Evolutionary conservation across 1,284 basidiomycete genomes (phyloP).

Genomic region (Rhodotorula sp.): DNA sequence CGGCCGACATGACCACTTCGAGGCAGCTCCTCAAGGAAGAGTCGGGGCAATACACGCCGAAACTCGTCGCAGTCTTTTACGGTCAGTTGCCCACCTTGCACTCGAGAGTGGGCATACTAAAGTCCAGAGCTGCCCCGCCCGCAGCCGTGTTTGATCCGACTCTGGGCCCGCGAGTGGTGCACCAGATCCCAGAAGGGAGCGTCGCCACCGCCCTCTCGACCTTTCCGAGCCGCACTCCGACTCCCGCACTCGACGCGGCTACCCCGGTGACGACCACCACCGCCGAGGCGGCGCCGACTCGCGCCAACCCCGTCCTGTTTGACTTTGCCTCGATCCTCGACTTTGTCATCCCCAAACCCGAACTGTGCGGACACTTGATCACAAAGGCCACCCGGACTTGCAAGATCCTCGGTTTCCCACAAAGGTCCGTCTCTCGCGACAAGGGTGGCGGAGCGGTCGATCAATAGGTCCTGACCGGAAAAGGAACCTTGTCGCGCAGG

Average conservation of each 20-base stretch:
- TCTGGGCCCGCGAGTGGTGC: constrained; percentile 79
- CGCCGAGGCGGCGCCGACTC: constrained; percentile 10
- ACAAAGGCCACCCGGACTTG: constrained; percentile 63
- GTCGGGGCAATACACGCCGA: constrained; percentile 23
- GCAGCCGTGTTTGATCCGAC: constrained; percentile 80
- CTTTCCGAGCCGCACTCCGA: constrained; percentile 28
- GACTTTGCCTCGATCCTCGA: constrained; percentile 87
- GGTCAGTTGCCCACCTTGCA: background rate
- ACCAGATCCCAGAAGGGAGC: constrained; percentile 83
- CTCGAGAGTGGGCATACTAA: too few relatives aligned
- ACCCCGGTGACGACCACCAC: background rate
- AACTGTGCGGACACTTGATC: constrained; percentile 83
- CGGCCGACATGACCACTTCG: background rate
- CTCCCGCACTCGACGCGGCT: background rate
- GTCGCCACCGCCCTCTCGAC: constrained; percentile 52
- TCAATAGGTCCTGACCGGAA: background rate
- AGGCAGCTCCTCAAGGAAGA: constrained; percentile 24
- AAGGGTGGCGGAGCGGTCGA: too few relatives aligned
- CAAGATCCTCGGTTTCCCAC: constrained; percentile 84
- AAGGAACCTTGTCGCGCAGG: background rate
- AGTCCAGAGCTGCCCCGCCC: constrained; percentile 53
- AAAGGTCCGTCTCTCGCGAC: constrained; percentile 52
- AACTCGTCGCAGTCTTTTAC: constrained; percentile 27
- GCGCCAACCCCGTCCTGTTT: constrained; percentile 59
- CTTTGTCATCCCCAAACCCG: constrained; percentile 86